Conservation (phyloP, 1,284 basidiomycete species). For the Ustilago trichophora region DNA sequence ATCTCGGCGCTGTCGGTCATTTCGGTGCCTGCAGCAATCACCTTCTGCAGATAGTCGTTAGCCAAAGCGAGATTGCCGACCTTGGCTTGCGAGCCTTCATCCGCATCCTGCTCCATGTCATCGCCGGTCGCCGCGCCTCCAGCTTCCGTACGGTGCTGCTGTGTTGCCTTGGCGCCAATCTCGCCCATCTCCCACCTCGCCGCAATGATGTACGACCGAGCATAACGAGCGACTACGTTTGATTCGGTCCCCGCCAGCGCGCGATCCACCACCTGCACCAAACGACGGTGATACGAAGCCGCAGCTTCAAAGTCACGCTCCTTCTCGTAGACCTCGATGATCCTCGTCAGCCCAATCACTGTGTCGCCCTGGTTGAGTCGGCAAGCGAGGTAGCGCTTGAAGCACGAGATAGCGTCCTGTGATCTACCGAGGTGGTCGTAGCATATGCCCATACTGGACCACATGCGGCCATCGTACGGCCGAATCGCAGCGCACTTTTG, state of each 20-base stretch:
- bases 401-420: conserved; percentile 59
- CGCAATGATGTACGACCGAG: conserved; percentile 57
- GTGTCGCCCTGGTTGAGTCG: conserved; percentile 59
- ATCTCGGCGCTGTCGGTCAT: conserved; percentile 61
- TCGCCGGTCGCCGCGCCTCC: conserved; percentile 5
- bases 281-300: conserved; percentile 59
- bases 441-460: conserved; percentile 92
- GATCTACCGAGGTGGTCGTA: conserved; percentile 81
- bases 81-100: conserved; percentile 5
- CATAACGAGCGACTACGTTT: conserved; percentile 53
- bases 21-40: conserved; percentile 60
- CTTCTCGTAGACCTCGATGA: conserved; percentile 61
- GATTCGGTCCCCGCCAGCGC: conserved; percentile 44
- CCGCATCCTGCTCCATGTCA: conserved; percentile 26
- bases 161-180: conserved; percentile 34
- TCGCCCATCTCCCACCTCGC: conserved; percentile 65
- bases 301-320: conserved; percentile 47
- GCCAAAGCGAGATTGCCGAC: conserved; percentile 57
- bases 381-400: conserved; percentile 63
- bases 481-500: conserved; percentile 91
- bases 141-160: conserved; percentile 16
- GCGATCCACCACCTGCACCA: conserved; percentile 60
- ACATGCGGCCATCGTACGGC: conserved; percentile 94
- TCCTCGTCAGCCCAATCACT: conserved; percentile 52
- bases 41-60: conserved; percentile 61